phyloP scores from a whole-genome alignment of 495 filamentous ascomycete genomes.

The Penicillium crystallinum region DNA sequence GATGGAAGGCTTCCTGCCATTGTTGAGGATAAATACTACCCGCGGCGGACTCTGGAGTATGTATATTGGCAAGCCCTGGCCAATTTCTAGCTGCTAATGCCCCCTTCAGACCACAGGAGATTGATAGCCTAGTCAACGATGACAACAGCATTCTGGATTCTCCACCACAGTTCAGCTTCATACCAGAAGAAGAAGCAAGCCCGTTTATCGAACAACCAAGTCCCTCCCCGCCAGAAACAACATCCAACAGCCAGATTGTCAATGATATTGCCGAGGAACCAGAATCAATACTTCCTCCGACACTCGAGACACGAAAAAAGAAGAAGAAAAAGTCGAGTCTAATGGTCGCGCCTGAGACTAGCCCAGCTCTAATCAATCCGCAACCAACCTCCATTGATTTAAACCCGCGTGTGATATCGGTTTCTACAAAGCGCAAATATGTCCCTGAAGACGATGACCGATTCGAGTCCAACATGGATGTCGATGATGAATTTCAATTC shows the following conservation, averaged over 20 bases:
- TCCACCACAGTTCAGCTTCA: slow-evolving; percentile 59
- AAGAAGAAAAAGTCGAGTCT: slow-evolving; percentile 35
- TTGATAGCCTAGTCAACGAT: slow-evolving; percentile 43
- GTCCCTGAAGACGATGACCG: slow-evolving; percentile 47
- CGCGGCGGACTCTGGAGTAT: slow-evolving; percentile 70
- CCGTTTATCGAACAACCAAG: slow-evolving; percentile 59
- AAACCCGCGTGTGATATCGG: slow-evolving; percentile 33
- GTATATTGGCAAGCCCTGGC: slow-evolving; percentile 9
- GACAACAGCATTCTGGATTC: slow-evolving; percentile 50
- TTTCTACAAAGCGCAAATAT: slow-evolving; percentile 61
- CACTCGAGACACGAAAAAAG: slow-evolving; percentile 35
- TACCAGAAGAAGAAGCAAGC: slow-evolving; percentile 50
- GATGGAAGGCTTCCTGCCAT: slow-evolving; percentile 77
- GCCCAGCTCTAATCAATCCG: not conserved
- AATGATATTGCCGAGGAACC: not conserved
- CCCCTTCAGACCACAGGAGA: slow-evolving; percentile 34
- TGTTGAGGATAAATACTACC: slow-evolving; percentile 72
- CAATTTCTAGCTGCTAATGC: slow-evolving; percentile 9
- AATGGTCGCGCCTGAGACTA: not conserved
- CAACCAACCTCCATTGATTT: not conserved
- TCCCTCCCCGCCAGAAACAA: not conserved
- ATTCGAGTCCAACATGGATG: slow-evolving; percentile 15
- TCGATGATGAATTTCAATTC: slow-evolving; percentile 49
- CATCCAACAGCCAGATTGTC: slow-evolving; percentile 1
- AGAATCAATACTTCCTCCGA: slow-evolving; percentile 25